A percentile compares a stretch with the other conserved stretches of the same genome.
These are phyloP conservation scores for Coniochaeta sp. DNA, from an alignment of 2,329 filamentous ascomycete species.

Conservation along the genomic window DNA sequence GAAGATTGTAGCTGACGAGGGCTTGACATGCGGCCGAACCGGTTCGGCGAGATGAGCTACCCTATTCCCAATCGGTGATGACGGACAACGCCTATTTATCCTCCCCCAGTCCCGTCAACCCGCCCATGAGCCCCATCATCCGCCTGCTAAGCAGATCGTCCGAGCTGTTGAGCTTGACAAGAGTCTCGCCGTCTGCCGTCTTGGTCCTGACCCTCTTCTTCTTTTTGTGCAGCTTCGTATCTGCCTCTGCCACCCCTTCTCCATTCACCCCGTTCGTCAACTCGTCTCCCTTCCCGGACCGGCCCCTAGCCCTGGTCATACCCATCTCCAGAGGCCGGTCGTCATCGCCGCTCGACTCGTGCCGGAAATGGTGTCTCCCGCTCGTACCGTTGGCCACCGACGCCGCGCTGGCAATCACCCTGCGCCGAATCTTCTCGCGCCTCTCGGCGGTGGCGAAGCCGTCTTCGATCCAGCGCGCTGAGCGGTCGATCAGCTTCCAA, in stretches of 20 bases:
- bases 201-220: conserved; percentile 25
- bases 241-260: no score
- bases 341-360: conserved; percentile 68
- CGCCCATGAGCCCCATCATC: conserved; percentile 51
- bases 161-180: conserved; percentile 49
- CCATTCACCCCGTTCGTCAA: conserved; percentile 14
- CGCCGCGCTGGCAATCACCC: conserved; percentile 4
- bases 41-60: no score
- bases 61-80: background rate
- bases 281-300: conserved; percentile 13
- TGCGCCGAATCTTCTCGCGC: conserved; percentile 24
- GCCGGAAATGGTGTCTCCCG: conserved; percentile 35
- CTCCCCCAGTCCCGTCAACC: conserved; percentile 41
- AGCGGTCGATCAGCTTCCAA: conserved; percentile 78
- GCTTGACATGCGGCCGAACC: no score
- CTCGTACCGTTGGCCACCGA: conserved; percentile 9
- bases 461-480: conserved; percentile 74
- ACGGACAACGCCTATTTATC: conserved; percentile 17
- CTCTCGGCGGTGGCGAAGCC: conserved; percentile 54
- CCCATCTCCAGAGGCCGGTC: conserved; percentile 78
- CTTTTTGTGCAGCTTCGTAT: conserved; percentile 25
- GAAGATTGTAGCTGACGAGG: no score
- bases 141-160: conserved; percentile 50
- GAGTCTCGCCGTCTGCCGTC: conserved; percentile 32
- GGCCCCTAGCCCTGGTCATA: conserved; percentile 39